Evolutionary conservation across 2,329 filamentous ascomycete species (phyloP).

Genomic region (Emmonsiellopsis sp.): DNA sequence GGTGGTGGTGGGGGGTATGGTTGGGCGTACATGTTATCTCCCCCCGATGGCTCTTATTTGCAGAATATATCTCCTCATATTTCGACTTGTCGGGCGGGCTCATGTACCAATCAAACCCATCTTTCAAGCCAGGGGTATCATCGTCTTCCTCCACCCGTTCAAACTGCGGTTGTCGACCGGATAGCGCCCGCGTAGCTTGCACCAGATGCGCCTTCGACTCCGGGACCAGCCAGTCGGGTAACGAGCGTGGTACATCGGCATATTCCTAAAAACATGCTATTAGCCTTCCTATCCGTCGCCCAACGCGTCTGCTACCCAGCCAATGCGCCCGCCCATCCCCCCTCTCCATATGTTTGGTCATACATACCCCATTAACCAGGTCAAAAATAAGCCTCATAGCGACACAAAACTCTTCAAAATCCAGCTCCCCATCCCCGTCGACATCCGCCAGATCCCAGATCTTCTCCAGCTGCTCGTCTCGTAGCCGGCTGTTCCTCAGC

Average conservation of each 20-base stretch:
- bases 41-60: constrained; percentile 79
- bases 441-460: constrained; percentile 98
- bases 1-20: not conserved
- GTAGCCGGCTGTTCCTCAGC: constrained; percentile 63
- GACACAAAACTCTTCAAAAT: constrained; percentile 99
- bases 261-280: constrained; percentile 56
- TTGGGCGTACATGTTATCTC: constrained; percentile 62
- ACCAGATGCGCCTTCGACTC: constrained; percentile 90
- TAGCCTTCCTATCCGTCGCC: not conserved
- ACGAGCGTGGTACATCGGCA: constrained; percentile 68
- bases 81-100: constrained; percentile 80
- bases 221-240: constrained; percentile 95
- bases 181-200: constrained; percentile 70
- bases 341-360: not conserved
- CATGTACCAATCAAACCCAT: constrained; percentile 99
- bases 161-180: constrained; percentile 70
- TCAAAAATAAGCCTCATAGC: constrained; percentile 98
- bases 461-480: constrained; percentile 80
- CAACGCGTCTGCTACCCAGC: too few relatives aligned
- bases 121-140: constrained; percentile 76
- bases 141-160: constrained; percentile 71
- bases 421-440: constrained; percentile 91
- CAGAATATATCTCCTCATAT: constrained; percentile 95
- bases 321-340: too few relatives aligned
- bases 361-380: constrained; percentile 77